phyloP scores from a whole-genome alignment of 345 rosid genomes.

The Acer saccharum region DNA sequence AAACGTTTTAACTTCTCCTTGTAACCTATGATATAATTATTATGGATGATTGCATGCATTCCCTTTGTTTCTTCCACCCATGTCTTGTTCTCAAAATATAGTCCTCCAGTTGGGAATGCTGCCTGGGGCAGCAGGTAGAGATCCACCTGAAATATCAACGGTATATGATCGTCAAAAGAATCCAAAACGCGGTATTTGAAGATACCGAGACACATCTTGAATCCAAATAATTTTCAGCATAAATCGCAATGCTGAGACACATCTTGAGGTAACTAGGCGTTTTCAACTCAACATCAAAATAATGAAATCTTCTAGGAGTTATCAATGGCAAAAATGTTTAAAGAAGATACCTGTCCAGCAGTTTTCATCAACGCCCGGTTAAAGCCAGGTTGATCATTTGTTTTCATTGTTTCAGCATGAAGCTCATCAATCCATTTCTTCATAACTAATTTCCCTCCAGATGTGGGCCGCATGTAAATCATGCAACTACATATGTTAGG shows the following conservation, averaged over 20 bases:
- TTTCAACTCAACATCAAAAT: background rate
- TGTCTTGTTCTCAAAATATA: constrained; percentile 85
- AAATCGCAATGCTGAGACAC: background rate
- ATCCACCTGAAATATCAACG: constrained; percentile 60
- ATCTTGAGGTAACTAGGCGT: background rate
- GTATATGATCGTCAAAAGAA: background rate
- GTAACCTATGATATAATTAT: constrained; percentile 81
- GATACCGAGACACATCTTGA: background rate
- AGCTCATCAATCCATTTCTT: constrained; percentile 93
- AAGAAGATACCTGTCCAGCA: constrained; percentile 67
- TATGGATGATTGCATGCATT: constrained; percentile 83
- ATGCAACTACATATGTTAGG: constrained; percentile 93
- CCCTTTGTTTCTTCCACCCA: constrained; percentile 94
- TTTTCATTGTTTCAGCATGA: constrained; percentile 66
- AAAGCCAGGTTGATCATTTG: constrained; percentile 97
- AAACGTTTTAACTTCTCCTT: constrained; percentile 93
- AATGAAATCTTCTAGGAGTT: background rate
- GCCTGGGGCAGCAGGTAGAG: constrained; percentile 83
- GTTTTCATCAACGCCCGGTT: constrained; percentile 89
- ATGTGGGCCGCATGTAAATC: constrained; percentile 82
- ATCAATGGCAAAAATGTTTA: background rate
- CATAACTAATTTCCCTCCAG: constrained; percentile 89
- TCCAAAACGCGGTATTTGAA: no score
- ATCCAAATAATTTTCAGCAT: background rate
- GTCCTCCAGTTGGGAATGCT: constrained; percentile 93